phyloP scores from a whole-genome alignment of 1,284 basidiomycete species.

The Cutaneotrichosporon spelunceum region DNA sequence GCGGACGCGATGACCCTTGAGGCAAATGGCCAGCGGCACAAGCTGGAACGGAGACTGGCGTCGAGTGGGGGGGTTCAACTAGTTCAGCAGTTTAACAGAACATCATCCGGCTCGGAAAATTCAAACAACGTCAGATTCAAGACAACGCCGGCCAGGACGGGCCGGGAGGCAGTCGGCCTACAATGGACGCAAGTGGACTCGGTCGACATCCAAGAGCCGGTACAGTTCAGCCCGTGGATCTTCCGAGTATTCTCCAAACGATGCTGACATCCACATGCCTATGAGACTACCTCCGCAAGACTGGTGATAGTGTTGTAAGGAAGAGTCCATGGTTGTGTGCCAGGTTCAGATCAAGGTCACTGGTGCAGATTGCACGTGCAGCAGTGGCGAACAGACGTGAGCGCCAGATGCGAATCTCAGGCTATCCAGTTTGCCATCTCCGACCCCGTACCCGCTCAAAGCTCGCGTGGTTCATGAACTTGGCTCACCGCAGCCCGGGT shows the following conservation, averaged over 20 bases:
- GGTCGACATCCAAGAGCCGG: no score
- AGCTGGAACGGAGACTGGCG: no score
- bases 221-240: background rate
- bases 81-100: slow-evolving; percentile 5
- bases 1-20: no score
- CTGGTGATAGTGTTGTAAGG: background rate
- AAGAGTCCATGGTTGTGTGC: background rate
- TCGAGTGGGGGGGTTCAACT: background rate
- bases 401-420: background rate
- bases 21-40: no score
- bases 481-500: background rate
- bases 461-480: background rate
- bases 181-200: background rate
- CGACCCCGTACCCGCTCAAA: no score
- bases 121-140: no score
- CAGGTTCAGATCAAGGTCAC: background rate
- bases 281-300: background rate
- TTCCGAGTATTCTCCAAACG: background rate
- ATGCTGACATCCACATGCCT: background rate
- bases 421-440: no score
- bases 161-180: no score
- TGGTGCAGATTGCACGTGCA: background rate
- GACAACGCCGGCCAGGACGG: no score
- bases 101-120: background rate
- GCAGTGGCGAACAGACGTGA: background rate